Evolutionary conservation across 1,139 yeast species (phyloP), one percentile per base, ranked within the genome.

Genomic region (Zygoascus sp.): DNA sequence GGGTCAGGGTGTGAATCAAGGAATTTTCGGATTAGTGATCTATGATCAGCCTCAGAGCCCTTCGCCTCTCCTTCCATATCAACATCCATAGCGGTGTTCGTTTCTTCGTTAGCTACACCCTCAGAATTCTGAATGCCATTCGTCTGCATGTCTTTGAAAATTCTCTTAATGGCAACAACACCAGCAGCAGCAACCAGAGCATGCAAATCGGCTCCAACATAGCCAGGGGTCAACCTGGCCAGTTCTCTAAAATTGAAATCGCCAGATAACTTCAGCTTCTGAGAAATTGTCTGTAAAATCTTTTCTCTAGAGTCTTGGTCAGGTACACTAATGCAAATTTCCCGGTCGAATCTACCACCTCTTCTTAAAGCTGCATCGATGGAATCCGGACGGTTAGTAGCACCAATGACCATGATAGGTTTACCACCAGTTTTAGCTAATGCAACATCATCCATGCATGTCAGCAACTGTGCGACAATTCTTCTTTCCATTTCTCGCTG

Each of bases 401-500:
- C 98, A 39, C 98, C 98, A 51, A 92, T 85, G 2, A 92, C 87
- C 58, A 92, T 88, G 51, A 92, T 97, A 0, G 98, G 97, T 52
- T 84, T 86, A 0, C 96, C 96, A 44, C 77, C 84, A 0, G 97
- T 90, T 56, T 89, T 89, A 35, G 84, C 95, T 52, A 92, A 69
- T 0, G 95, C 77, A 32, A 92, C 68, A 58, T 89, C 97, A 65
- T 90, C 97, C 88, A 92, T 90, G 32, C 95, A 83, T 0, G 98
- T 92, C 42, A 92, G 72, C 50, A 92, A 70, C 64, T 92, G 98
- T 0, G 98, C 97, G 2, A 92, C 98, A 32, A 92, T 92, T 65
- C 99, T 76, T 58, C 95, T 79, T 64, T 94, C 99, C 98, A 92
- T 92, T 69, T 94, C 98, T 55, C 98, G 75, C 64, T 90, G 97